Base-by-base conservation (phyloP, 2,329 filamentous ascomycete species). In the Nemania sp. region DNA sequence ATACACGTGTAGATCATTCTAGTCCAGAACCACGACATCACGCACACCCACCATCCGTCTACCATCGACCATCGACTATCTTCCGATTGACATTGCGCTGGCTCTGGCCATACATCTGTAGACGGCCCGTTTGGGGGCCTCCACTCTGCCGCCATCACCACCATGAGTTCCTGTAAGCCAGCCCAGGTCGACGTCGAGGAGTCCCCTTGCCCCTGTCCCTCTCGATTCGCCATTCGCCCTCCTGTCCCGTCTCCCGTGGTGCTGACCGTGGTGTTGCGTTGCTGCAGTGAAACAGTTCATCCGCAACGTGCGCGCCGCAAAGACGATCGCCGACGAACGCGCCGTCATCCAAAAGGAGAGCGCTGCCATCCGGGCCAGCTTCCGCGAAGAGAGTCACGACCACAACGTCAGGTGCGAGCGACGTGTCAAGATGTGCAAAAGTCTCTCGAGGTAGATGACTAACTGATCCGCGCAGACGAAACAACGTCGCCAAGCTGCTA, bases 341-440 rank as follows among this genome's bases (percentile, higher is more conserved):
- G 94, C 95, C 54, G 95, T 99, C 58, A 96, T 99, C 66, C 95
- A 98, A 74, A 99, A 99, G 79, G 95, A 99, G 81, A 99, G 95
- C 79, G 95, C 95, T 60, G 91, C 94, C 49, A 99, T 99, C 74
- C 87, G 95, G 78, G 92, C 95, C 69, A 98, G 94, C 80, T 99
- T 99, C 77, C 87, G 95, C 73, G 95, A 99, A 78, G 95, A 99
- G 80, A 96, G 92, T 78, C 88, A 90, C 73, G 93, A 99, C 75
- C 92, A 91, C 69, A 90, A 91, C 74, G 84, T 96, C 71, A 89
- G 94, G 93, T 97, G 82, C 67, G 72, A 57, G 65, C 40, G 25
- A 48, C 4, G 34, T 48, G 46, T 17, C 17, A 43, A n/a, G n/a
- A 29, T 29, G 7, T 29, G 25, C 3, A 29, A 3, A 29, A 51